phyloP scores from a whole-genome alignment of 2,329 filamentous ascomycete genomes.

The Cladophialophora psammophila region DNA sequence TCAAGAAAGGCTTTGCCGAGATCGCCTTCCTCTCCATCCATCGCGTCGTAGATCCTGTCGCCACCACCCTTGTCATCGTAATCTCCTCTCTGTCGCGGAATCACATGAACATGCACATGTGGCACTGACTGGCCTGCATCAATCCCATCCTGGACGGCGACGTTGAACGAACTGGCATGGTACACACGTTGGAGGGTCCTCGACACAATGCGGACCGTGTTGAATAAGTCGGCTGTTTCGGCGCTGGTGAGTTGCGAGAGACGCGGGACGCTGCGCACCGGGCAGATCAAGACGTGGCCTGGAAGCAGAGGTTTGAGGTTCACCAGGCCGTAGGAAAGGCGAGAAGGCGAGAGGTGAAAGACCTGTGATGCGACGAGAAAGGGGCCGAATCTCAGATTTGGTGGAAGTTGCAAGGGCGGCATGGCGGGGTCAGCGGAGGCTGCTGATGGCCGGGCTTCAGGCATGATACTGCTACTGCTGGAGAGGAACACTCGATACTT shows the following conservation, averaged over 20 bases:
- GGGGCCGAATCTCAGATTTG: conserved; percentile 71
- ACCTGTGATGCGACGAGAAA: conserved; percentile 85
- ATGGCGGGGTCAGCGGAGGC: conserved; percentile 16
- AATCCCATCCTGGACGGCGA: conserved; percentile 91
- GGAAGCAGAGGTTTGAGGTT: conserved; percentile 95
- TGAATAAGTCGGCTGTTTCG: conserved; percentile 85
- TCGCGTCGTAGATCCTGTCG: conserved; percentile 80
- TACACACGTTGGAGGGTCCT: conserved; percentile 72
- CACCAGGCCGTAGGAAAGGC: conserved; percentile 82
- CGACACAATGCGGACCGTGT: conserved; percentile 83
- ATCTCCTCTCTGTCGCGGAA: conserved; percentile 72
- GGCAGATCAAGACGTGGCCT: conserved; percentile 91
- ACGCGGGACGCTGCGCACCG: conserved; percentile 71
- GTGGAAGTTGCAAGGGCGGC: conserved; percentile 34
- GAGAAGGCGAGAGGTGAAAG: conserved; percentile 75
- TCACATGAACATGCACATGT: conserved; percentile 92
- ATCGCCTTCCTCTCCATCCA: conserved; percentile 87
- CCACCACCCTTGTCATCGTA: conserved; percentile 64
- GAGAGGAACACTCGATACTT: background rate
- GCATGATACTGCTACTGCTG: background rate
- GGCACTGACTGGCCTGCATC: conserved; percentile 93
- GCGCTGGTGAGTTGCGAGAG: conserved; percentile 74
- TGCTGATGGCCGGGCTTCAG: background rate
- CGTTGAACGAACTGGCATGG: conserved; percentile 79
- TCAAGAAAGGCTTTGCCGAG: conserved; percentile 75